A percentile compares a stretch with the other conserved stretches of the same genome.
phyloP scores from a whole-genome alignment of 306 rosid species.

The Neltuma alba region DNA sequence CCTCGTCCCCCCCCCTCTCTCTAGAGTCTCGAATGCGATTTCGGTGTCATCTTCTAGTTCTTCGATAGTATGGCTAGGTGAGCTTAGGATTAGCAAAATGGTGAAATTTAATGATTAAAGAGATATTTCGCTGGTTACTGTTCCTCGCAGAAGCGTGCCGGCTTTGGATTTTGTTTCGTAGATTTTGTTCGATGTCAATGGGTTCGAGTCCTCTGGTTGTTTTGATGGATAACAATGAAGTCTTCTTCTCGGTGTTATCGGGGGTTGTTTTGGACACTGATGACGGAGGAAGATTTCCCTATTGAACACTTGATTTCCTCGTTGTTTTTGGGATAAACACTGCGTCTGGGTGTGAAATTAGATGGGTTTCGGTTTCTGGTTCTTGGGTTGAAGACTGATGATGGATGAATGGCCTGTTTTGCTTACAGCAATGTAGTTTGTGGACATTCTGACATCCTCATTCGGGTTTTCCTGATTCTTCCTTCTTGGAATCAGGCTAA shows the following conservation, averaged over 20 bases:
- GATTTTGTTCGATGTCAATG: not conserved
- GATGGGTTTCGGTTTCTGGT: not conserved
- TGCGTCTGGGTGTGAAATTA: not conserved
- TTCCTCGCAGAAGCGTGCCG: not conserved
- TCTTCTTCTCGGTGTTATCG: not conserved
- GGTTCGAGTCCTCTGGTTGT: not conserved
- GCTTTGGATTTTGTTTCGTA: not conserved
- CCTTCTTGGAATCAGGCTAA: slow-evolving; percentile 8
- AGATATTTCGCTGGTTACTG: not conserved
- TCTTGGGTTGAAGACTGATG: not conserved
- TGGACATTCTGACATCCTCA: not conserved
- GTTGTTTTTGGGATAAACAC: not conserved
- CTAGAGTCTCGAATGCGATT: slow-evolving; percentile 1
- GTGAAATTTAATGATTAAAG: not conserved
- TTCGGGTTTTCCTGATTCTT: slow-evolving; percentile 15
- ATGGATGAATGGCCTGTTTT: not conserved
- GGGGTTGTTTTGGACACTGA: not conserved
- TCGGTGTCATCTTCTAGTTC: not conserved
- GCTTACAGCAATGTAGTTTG: not conserved
- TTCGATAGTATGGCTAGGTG: slow-evolving; percentile 58
- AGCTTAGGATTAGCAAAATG: slow-evolving; percentile 19
- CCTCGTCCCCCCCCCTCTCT: not conserved
- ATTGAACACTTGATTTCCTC: not conserved
- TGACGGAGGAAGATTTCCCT: not conserved
- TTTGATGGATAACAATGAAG: not conserved